These are phyloP conservation scores for Bruguiera parviflora DNA, from an alignment of 345 rosid genomes.

Conservation along the genomic window DNA sequence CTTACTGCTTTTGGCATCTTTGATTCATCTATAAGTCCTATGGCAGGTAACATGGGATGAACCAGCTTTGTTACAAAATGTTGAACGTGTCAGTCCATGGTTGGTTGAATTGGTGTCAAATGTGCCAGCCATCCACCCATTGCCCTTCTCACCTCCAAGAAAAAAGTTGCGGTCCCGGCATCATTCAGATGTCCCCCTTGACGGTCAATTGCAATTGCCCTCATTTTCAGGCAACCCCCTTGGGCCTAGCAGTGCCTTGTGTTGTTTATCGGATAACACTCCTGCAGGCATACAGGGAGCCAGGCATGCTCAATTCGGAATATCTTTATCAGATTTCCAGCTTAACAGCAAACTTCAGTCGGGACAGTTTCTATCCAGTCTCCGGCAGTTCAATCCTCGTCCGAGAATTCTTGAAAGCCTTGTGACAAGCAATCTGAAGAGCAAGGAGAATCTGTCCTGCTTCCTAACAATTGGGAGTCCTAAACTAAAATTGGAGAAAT, in stretches of 20 bases:
- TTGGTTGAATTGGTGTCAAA: conserved; percentile 79
- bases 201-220: conserved; percentile 54
- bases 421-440: conserved; percentile 26
- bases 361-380: conserved; percentile 53
- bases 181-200: conserved; percentile 46
- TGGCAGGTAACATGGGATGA: conserved; percentile 96
- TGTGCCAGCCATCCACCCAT: conserved; percentile 62
- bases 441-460: conserved; percentile 61
- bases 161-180: conserved; percentile 76
- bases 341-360: conserved; percentile 54
- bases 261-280: conserved; percentile 64
- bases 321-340: conserved; percentile 65
- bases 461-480: conserved; percentile 68
- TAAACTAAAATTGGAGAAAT: conserved; percentile 44
- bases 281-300: conserved; percentile 99
- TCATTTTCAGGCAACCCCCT: conserved; percentile 65
- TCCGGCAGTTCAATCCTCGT: conserved; percentile 41
- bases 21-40: background rate
- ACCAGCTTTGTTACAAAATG: conserved; percentile 91
- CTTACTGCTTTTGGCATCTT: background rate
- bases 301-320: conserved; percentile 94
- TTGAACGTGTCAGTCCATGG: conserved; percentile 94
- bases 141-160: conserved; percentile 83
- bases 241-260: conserved; percentile 55
- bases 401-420: conserved; percentile 44